These are phyloP conservation scores for Zymoseptoria pseudotritici DNA, from an alignment of 2,329 filamentous ascomycete genomes.

Conservation along the genomic window DNA sequence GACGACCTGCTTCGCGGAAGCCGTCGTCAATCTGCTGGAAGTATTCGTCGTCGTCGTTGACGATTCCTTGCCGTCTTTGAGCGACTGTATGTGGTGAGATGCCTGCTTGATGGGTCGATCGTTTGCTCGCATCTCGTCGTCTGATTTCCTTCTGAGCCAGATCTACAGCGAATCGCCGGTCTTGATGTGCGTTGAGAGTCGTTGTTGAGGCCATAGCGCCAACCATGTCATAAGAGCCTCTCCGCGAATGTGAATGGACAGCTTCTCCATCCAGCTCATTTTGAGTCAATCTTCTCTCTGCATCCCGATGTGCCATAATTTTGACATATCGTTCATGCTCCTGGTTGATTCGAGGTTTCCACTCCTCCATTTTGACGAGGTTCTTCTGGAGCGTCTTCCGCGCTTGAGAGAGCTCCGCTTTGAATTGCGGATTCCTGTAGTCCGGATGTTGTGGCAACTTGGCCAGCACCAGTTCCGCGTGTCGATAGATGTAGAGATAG, in stretches of 20 bases:
- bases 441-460: conserved; percentile 71
- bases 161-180: conserved; percentile 69
- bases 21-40: conserved; percentile 11
- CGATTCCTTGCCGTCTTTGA: conserved; percentile 21
- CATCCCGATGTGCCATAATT: conserved; percentile 36
- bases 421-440: conserved; percentile 55
- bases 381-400: conserved; percentile 57
- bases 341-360: conserved; percentile 71
- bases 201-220: conserved; percentile 11
- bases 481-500: conserved; percentile 84
- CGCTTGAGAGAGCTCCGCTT: conserved; percentile 46
- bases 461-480: conserved; percentile 75
- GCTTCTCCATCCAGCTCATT: conserved; percentile 12
- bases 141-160: conserved; percentile 66
- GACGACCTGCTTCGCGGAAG: conserved; percentile 20
- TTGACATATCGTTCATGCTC: conserved; percentile 62
- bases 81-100: conserved; percentile 40
- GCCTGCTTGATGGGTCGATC: conserved; percentile 45
- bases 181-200: conserved; percentile 57
- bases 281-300: conserved; percentile 21
- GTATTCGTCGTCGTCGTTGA: conserved; percentile 14
- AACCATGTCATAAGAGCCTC: conserved; percentile 11
- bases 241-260: conserved; percentile 9
- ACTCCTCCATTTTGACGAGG: conserved; percentile 62
- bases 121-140: conserved; percentile 55